Base-by-base conservation (phyloP, 2,329 filamentous ascomycete species). In the Xylaria digitata region DNA sequence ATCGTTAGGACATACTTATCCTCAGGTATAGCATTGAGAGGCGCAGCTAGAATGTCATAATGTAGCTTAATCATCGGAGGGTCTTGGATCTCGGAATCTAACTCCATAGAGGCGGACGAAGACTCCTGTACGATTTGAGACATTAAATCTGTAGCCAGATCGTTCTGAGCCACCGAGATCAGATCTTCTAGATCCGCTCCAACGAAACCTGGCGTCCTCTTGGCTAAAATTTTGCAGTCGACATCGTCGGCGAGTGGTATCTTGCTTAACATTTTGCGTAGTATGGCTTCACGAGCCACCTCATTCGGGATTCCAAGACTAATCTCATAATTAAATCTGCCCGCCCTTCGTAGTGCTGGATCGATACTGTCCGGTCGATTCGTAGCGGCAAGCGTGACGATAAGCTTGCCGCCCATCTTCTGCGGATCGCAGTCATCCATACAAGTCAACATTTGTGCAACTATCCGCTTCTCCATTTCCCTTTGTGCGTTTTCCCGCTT, bases 381-480 rank as follows among this genome's bases (percentile, higher is more conserved):
- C 0, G 95, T 97, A 2, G 96, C 96, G 0, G 94, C 96, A 57
- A 98, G 86, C 15, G 97, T 92, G 37, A 98, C 90, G 8, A 98
- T 92, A 1, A 92, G 91, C 75, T 92, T 92, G 2, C 82, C 79
- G 15, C 88, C 88, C 3, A 90, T 90, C 69, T 90, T 89, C 62
- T 92, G 89, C 69, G 91, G 83, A 43, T 88, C 86, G 46, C 98
- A 84, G 63, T 92, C 90, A 74, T 94, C 92, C 91, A 98, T 96
- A 64, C 94, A 96, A 21, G 91, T 90, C 63, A 93, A 83, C 70
- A 98, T 88, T 75, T 97, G 92, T 0, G 89, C 88, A 13, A 96
- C 90, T 69, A 96, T 96, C 60, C 94, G 85, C 75, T 93, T 92
- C 77, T 97, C 94, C 88, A 96, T 95, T 71, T 97, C 93, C 74